Conservation (phyloP, 768 basidiomycete species). For the Kwoniella dendrophila region DNA sequence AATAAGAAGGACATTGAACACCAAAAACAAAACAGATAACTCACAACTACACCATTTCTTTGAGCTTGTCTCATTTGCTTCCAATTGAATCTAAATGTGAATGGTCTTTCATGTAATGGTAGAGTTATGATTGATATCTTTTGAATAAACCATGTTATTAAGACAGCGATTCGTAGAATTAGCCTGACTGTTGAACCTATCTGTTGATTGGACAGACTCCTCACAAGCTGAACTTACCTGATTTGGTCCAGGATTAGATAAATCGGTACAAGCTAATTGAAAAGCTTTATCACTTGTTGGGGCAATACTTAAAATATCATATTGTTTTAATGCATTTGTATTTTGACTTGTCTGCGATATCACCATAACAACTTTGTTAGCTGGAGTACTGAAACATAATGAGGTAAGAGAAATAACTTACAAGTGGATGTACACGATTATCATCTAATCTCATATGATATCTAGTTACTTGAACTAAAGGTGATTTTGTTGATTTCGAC, state of each 20-base stretch:
- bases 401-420: constrained; percentile 26
- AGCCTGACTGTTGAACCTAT: not conserved
- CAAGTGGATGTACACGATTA: constrained; percentile 44
- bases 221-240: constrained; percentile 27
- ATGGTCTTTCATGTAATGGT: constrained; percentile 50
- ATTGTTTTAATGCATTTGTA: constrained; percentile 34
- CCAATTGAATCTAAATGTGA: constrained; percentile 44
- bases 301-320: constrained; percentile 50
- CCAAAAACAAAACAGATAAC: constrained; percentile 7
- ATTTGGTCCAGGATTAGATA: constrained; percentile 51
- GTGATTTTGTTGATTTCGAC: constrained; percentile 15
- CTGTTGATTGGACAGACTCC: too few species aligned
- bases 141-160: not conserved
- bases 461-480: constrained; percentile 48
- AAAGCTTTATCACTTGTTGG: constrained; percentile 51
- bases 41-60: constrained; percentile 47
- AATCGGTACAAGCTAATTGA: constrained; percentile 50
- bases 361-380: not conserved
- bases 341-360: constrained; percentile 36
- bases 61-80: constrained; percentile 50
- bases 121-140: constrained; percentile 53
- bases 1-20: too few species aligned
- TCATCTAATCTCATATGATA: constrained; percentile 53
- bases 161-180: not conserved
- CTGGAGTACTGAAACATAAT: not conserved